These are phyloP conservation scores for Ophiostoma angusticollis DNA, from an alignment of 2,329 filamentous ascomycete genomes.

Conservation along the genomic window DNA sequence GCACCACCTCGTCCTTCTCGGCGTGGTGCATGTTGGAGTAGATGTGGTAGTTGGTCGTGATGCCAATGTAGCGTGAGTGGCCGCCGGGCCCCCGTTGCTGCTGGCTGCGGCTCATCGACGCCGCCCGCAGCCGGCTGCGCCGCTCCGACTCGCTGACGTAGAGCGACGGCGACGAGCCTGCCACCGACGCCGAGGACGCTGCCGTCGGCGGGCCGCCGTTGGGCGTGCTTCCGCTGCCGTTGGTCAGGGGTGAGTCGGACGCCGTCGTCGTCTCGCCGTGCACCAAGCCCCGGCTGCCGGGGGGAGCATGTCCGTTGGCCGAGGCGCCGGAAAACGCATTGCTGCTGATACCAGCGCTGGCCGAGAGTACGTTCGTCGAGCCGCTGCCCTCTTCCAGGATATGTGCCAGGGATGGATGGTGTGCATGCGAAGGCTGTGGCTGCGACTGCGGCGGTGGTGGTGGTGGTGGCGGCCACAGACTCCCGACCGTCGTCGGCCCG, in stretches of 20 bases:
- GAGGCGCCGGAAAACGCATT: too few species aligned
- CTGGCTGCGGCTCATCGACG: not conserved
- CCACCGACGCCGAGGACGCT: not conserved
- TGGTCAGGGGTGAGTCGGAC: constrained; percentile 2
- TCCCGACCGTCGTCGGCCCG: too few species aligned
- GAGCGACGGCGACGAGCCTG: not conserved
- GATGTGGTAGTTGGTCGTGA: constrained; percentile 11
- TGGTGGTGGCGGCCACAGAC: not conserved
- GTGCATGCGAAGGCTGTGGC: too few species aligned
- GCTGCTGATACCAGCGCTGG: too few species aligned
- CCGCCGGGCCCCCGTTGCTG: constrained; percentile 1
- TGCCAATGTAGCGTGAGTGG: constrained; percentile 9
- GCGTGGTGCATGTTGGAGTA: constrained; percentile 8
- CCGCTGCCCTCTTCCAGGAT: too few species aligned
- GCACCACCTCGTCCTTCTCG: constrained; percentile 7
- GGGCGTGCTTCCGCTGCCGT: too few species aligned
- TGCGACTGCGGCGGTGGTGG: not conserved
- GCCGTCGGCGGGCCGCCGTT: too few species aligned
- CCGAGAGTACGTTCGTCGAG: too few species aligned
- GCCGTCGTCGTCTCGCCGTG: too few species aligned
- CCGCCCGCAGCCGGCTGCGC: constrained; percentile 1
- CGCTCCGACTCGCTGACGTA: not conserved
- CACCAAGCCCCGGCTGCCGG: too few species aligned
- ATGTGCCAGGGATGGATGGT: too few species aligned
- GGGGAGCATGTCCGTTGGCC: too few species aligned